phyloP scores from a whole-genome alignment of 768 basidiomycete species.

The Cystoderma amianthinum region DNA sequence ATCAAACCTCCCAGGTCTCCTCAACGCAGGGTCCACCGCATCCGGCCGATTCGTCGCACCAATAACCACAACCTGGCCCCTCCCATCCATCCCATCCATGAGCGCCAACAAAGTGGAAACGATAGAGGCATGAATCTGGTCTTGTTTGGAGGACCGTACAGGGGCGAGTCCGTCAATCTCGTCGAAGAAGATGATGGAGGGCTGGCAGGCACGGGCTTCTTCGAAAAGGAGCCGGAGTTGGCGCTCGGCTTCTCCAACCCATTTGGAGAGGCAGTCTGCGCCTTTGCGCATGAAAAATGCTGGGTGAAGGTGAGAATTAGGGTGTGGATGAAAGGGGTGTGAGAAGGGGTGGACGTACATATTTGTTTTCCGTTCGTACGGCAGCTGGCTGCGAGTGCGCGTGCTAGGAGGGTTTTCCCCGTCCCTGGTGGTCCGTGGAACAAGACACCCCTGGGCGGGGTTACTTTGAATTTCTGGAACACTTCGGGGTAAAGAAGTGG shows the following conservation, averaged over 20 bases:
- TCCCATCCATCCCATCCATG: constrained; percentile 99
- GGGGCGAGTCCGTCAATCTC: constrained; percentile 99
- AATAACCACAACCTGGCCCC: constrained; percentile 95
- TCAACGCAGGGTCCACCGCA: constrained; percentile 92
- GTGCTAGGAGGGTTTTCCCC: constrained; percentile 89
- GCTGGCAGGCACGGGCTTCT: constrained; percentile 87
- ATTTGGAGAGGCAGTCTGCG: constrained; percentile 95
- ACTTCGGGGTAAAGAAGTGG: constrained; percentile 95
- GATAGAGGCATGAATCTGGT: constrained; percentile 97
- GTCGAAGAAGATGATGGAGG: constrained; percentile 98
- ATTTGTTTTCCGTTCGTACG: constrained; percentile 82
- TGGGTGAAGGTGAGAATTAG: constrained; percentile 22
- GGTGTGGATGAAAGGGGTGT: background rate
- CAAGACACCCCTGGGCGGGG: constrained; percentile 92
- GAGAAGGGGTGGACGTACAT: constrained; percentile 67
- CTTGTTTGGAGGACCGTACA: constrained; percentile 96
- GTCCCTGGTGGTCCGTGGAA: constrained; percentile 99
- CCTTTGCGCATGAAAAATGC: constrained; percentile 99
- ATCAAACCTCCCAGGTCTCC: constrained; percentile 94
- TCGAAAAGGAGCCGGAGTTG: constrained; percentile 94
- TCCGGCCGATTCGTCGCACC: constrained; percentile 98
- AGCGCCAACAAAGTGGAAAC: constrained; percentile 92
- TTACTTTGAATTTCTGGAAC: constrained; percentile 89
- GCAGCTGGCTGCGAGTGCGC: constrained; percentile 91
- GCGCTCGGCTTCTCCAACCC: constrained; percentile 98